These are phyloP conservation scores for Thelonectria discophora DNA, from an alignment of 2,329 filamentous ascomycete species.

Conservation along the genomic window DNA sequence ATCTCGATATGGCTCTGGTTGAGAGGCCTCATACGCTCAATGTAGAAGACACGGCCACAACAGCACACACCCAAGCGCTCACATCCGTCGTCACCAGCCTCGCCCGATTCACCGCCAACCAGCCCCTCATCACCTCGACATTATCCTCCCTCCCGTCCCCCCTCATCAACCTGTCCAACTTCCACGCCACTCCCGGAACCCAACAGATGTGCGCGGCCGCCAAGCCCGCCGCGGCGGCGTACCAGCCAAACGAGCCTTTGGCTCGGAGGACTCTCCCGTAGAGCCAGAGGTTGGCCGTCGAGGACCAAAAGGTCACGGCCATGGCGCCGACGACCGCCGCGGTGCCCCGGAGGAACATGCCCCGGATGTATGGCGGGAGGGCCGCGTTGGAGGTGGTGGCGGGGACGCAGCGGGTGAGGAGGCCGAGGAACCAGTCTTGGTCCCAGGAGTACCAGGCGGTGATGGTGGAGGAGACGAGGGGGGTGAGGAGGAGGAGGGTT, in stretches of 20 bases:
- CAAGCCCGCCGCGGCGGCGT: slow-evolving; percentile 44
- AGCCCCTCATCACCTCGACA: slow-evolving; percentile 44
- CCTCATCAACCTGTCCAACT: slow-evolving; percentile 44
- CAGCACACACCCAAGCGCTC: slow-evolving; percentile 46
- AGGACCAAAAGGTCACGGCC: slow-evolving; percentile 46
- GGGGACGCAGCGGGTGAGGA: slow-evolving; percentile 44
- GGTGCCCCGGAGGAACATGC: slow-evolving; percentile 51
- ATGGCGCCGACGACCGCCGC: slow-evolving; percentile 47
- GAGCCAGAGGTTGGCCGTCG: slow-evolving; percentile 40
- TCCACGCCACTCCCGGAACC: slow-evolving; percentile 46
- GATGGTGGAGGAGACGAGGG: slow-evolving; percentile 57
- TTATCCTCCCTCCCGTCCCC: slow-evolving; percentile 37
- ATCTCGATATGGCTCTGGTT: not conserved
- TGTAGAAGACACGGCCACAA: slow-evolving; percentile 44
- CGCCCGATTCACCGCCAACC: slow-evolving; percentile 45
- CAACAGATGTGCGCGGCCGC: slow-evolving; percentile 47
- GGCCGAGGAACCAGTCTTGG: slow-evolving; percentile 54
- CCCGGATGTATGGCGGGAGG: slow-evolving; percentile 54
- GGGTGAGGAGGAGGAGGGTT: slow-evolving; percentile 52
- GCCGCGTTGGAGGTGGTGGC: slow-evolving; percentile 46
- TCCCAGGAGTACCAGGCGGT: slow-evolving; percentile 56
- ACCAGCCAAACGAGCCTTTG: slow-evolving; percentile 45
- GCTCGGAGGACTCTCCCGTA: slow-evolving; percentile 35
- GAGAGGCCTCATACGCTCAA: slow-evolving; percentile 14
- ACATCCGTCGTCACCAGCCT: slow-evolving; percentile 48